phyloP scores from a whole-genome alignment of 164 flowering plant species.

The Sedum album region DNA sequence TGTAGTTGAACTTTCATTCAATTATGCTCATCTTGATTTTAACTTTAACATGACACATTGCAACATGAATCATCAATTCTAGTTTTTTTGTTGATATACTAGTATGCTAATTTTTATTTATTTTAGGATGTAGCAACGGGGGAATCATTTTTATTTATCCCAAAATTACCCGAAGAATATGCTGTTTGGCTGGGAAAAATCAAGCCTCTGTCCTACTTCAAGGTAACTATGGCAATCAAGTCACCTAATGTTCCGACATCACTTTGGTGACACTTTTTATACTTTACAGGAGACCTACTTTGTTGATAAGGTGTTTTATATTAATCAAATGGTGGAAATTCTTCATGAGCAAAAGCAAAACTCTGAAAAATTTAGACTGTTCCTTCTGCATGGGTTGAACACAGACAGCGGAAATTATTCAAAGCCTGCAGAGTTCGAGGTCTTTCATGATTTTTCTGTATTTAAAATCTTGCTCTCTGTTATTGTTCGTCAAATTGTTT shows the following conservation, averaged over 20 bases:
- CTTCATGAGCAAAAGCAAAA: slow-evolving; percentile 39
- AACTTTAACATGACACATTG: neutral
- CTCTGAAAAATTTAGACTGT: slow-evolving; percentile 52
- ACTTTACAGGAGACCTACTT: slow-evolving; percentile 61
- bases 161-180: slow-evolving; percentile 69
- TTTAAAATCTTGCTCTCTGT: neutral
- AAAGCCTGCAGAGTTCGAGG: slow-evolving; percentile 84
- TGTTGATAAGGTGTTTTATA: slow-evolving; percentile 47
- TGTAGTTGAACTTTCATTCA: neutral
- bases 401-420: slow-evolving; percentile 78
- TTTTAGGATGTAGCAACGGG: slow-evolving; percentile 72
- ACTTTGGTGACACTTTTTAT: slow-evolving; percentile 10
- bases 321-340: slow-evolving; percentile 59
- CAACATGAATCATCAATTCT: neutral
- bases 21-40: neutral
- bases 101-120: neutral
- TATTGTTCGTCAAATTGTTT: neutral
- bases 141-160: slow-evolving; percentile 72
- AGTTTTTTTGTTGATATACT: neutral
- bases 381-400: slow-evolving; percentile 78
- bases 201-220: slow-evolving; percentile 58
- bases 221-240: slow-evolving; percentile 35
- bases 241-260: too few relatives aligned
- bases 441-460: slow-evolving; percentile 12
- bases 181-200: slow-evolving; percentile 94